phyloP scores from a whole-genome alignment of 352 stramenopile genomes.

The Globisporangium iwayamae region DNA sequence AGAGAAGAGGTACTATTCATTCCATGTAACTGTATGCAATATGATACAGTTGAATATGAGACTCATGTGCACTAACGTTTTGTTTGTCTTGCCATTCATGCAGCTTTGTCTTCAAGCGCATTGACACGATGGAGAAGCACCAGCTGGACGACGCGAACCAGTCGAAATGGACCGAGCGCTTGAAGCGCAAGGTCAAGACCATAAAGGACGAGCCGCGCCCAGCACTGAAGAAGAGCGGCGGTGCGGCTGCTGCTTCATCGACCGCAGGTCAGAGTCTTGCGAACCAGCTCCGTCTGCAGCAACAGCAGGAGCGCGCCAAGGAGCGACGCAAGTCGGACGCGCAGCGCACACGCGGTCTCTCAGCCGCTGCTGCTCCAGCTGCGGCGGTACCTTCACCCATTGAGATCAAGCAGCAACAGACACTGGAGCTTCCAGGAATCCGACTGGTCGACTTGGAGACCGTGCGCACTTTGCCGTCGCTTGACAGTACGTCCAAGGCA shows the following conservation, averaged over 20 bases:
- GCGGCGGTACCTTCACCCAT: slow-evolving; percentile 14
- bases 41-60: background rate
- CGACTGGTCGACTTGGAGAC: slow-evolving; percentile 62
- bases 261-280: slow-evolving; percentile 10
- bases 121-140: slow-evolving; percentile 74
- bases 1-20: slow-evolving; percentile 32
- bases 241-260: slow-evolving; percentile 1
- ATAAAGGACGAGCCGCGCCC: slow-evolving; percentile 43
- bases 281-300: slow-evolving; percentile 35
- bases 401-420: slow-evolving; percentile 63
- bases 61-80: background rate
- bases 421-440: slow-evolving; percentile 52
- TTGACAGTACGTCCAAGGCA: slow-evolving; percentile 5
- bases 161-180: slow-evolving; percentile 56
- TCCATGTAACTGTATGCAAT: background rate
- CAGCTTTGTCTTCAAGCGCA: slow-evolving; percentile 78
- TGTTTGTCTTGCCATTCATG: background rate
- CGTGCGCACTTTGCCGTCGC: slow-evolving; percentile 15
- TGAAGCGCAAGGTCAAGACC: slow-evolving; percentile 65
- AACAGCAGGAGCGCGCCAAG: slow-evolving; percentile 53
- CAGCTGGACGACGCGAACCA: slow-evolving; percentile 26
- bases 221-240: slow-evolving; percentile 28
- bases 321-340: slow-evolving; percentile 56
- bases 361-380: background rate
- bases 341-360: slow-evolving; percentile 45